Conservation (phyloP, 768 basidiomycete genomes). For the Amanita rimosa region DNA sequence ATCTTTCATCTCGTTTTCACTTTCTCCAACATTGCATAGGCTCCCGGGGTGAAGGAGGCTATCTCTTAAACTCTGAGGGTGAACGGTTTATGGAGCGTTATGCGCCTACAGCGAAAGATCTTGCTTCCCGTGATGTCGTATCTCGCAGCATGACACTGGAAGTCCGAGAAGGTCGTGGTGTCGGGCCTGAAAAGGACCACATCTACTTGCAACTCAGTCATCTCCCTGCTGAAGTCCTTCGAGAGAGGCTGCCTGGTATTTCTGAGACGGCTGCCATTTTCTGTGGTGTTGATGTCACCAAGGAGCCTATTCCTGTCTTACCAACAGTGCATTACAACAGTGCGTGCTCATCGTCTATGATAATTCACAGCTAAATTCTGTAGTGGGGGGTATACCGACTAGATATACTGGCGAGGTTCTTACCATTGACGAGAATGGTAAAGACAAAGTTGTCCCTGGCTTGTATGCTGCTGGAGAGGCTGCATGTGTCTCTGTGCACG, state of each 20-base stretch:
- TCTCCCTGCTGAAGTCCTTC: conserved; percentile 89
- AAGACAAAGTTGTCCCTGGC: conserved; percentile 91
- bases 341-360: conserved; percentile 27
- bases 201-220: conserved; percentile 95
- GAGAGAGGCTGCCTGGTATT: conserved; percentile 96
- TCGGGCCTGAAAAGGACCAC: conserved; percentile 98
- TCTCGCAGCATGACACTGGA: conserved; percentile 99
- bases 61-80: conserved; percentile 95
- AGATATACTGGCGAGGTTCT: conserved; percentile 96
- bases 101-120: conserved; percentile 97
- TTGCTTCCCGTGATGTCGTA: conserved; percentile 98
- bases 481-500: conserved; percentile 97
- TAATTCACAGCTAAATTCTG: conserved; percentile 6
- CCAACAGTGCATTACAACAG: conserved; percentile 99
- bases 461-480: conserved; percentile 98
- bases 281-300: conserved; percentile 97
- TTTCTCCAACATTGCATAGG: conserved; percentile 31
- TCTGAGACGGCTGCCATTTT: conserved; percentile 99
- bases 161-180: conserved; percentile 97
- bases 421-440: conserved; percentile 78
- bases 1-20: background rate
- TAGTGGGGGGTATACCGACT: conserved; percentile 99
- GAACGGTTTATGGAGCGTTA: conserved; percentile 99
- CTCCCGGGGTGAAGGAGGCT: conserved; percentile 98
- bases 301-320: conserved; percentile 97